Base-by-base conservation (phyloP, 345 rosid species). In the Rhizophora mangle region DNA sequence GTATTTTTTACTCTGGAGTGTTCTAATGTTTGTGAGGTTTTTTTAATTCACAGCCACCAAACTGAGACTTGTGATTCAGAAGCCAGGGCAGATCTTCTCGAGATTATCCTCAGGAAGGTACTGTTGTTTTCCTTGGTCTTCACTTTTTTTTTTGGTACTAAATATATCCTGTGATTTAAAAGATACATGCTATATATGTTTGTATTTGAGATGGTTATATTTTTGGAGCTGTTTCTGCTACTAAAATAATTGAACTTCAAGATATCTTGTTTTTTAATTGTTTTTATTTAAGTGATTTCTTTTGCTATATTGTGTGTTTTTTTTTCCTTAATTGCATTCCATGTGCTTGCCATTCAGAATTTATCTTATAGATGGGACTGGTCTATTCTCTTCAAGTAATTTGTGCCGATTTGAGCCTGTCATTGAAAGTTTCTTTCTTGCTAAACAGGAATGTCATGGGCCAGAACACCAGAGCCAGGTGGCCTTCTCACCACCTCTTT, bases 81-180 rank as follows among this genome's bases (percentile, higher is more conserved):
- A 72, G 96, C 91, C 5, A 80, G 91, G 68, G 85, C 90, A 0
- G 96, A 90, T 83, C 96, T 89, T 85, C 70, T 95, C 67, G 99
- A 95, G 72, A 75, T 92, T 9, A 88, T 95, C 67, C 89, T 84
- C 30, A 87, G 69, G 83, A 88, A 87, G 98, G 97, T 91, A 74
- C 47, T 9, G 26, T 55, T 1, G 18, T 54, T 16, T 65, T 3
- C 24, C 24, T 24, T 0, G 24, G 8, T 24, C 11, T 13, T 22
- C 27, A 6, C 0, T 9, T 66, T 4, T 2, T 9, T 3, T 4
- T 43, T 24, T 67, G 4, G 9, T 22, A 16, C 5, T n/a, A 24
- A 0, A 8, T 24, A 3, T 53, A 3, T 11, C 4, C 1, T 24
- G 8, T 8, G 60, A 8, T 34, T 29, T 15, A 13, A 24, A 24